Conservation (phyloP, 371 early-diverging fungal genomes). For the Rhizopus microsporus region DNA sequence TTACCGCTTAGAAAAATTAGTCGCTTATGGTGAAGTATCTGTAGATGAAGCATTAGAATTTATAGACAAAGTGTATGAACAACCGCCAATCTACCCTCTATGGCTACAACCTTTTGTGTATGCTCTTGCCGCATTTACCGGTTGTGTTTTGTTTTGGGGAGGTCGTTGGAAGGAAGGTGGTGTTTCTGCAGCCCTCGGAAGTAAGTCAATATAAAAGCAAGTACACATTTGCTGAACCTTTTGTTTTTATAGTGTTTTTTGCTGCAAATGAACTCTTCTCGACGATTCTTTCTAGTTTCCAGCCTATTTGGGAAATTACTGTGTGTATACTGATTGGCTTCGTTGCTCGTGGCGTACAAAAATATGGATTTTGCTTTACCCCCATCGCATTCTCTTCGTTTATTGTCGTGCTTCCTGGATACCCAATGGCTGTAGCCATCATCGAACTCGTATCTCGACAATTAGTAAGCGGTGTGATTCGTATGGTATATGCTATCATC, state of each 20-base stretch:
- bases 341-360: slow-evolving; percentile 49
- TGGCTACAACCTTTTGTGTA: slow-evolving; percentile 55
- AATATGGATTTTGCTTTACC: slow-evolving; percentile 45
- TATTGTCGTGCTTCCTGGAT: slow-evolving; percentile 72
- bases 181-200: slow-evolving; percentile 41
- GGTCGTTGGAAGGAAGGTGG: slow-evolving; percentile 50
- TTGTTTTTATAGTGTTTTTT: slow-evolving; percentile 36
- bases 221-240: background rate
- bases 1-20: slow-evolving; percentile 57
- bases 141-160: slow-evolving; percentile 46
- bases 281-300: slow-evolving; percentile 33
- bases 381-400: slow-evolving; percentile 52
- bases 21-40: slow-evolving; percentile 48
- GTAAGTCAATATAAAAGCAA: slow-evolving; percentile 30
- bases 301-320: slow-evolving; percentile 68
- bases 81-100: slow-evolving; percentile 47
- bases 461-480: slow-evolving; percentile 80
- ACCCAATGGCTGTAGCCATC: slow-evolving; percentile 72
- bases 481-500: slow-evolving; percentile 78
- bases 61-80: slow-evolving; percentile 40
- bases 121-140: slow-evolving; percentile 49
- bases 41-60: slow-evolving; percentile 58
- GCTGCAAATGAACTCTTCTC: slow-evolving; percentile 45
- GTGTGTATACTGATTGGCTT: slow-evolving; percentile 71
- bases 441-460: slow-evolving; percentile 85